Percentiles rank a stretch among this genome's conserved stretches.
These are phyloP conservation scores for Vitis hybrid DNA, from an alignment of 177 flowering plant species.

Conservation along the genomic window DNA sequence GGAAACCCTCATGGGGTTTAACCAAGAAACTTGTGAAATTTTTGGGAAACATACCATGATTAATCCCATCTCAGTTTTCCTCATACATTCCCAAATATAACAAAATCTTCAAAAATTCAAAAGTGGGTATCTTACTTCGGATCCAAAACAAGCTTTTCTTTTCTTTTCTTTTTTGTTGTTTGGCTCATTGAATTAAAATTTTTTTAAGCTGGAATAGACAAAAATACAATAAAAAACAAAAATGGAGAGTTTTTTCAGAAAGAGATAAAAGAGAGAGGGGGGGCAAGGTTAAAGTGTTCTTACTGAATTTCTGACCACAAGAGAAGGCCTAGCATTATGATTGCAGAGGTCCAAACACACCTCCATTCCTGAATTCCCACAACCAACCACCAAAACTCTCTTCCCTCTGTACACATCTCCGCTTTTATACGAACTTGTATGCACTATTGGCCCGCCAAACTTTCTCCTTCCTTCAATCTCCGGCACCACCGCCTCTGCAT, in stretches of 20 bases:
- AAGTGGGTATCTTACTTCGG: too few relatives aligned
- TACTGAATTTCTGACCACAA: conserved; percentile 64
- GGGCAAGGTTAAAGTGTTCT: conserved; percentile 15
- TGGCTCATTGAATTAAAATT: not conserved
- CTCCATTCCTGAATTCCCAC: conserved; percentile 88
- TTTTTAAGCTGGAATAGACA: not conserved
- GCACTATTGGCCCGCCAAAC: conserved; percentile 47
- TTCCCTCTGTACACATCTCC: conserved; percentile 48
- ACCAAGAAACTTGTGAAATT: too few relatives aligned
- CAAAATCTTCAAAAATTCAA: too few relatives aligned
- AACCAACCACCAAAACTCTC: conserved; percentile 68
- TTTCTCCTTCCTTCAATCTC: conserved; percentile 49
- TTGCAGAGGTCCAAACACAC: conserved; percentile 75
- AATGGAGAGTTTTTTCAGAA: not conserved
- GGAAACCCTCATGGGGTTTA: too few relatives aligned
- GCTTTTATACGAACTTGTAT: conserved; percentile 57
- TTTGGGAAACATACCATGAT: too few relatives aligned
- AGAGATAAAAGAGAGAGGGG: not conserved
- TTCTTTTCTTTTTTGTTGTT: not conserved
- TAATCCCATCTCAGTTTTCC: too few relatives aligned
- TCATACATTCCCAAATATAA: too few relatives aligned
- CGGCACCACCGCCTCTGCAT: conserved; percentile 74
- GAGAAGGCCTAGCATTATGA: conserved; percentile 52
- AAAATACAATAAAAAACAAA: not conserved
- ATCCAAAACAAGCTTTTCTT: not conserved